Evolutionary conservation across 1,139 yeast genomes (phyloP), one percentile per base, ranked within the genome.

Genomic region (Pneumocystis jirovecii): DNA sequence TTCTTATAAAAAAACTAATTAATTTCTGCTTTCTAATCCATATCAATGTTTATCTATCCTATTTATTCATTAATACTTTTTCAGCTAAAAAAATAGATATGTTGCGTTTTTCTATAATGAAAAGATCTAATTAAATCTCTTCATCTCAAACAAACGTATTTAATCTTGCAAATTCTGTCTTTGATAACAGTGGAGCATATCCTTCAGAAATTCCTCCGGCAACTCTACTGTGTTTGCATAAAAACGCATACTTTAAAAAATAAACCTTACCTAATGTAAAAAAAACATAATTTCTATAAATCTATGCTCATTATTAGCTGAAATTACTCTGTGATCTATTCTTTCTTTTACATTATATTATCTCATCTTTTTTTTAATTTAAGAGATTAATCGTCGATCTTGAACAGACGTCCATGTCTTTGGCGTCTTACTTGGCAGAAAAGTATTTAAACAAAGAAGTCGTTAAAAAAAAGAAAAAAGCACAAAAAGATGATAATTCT

Each of bases 361-460:
- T 17, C 15, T 17, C 7, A 40, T 40, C 15, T 40, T 40, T 12
- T 19, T 40, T 40, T 17, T 17, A 17, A 40, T 40, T 40, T 40
- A 5, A 40, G 2, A 17, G 19, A 17, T 17, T 17, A 17, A 40
- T 17, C 15, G 19, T 40, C 44, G 44, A 17, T 40, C 15, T 17
- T 2, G 2, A 3, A 17, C 7, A 3, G 5, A 35, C 19, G 6
- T 25, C n/a, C 17, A 68, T 79, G 82, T 80, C 84, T 2, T 73
- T 83, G 45, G 80, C 84, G 37, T 84, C 81, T 64, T 83, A 83
- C 69, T 74, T 84, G 60, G 77, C 82, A 19, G 79, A 81, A 68
- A 81, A 81, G 67, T 82, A 83, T 61, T 70, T 75, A 12, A 70
- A 74, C 10, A 70, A 70, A 12, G 74, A 71, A 42, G 66, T 68